These are phyloP conservation scores for Fraxinus latifolia DNA, from an alignment of 305 asterid species.

Conservation along the genomic window DNA sequence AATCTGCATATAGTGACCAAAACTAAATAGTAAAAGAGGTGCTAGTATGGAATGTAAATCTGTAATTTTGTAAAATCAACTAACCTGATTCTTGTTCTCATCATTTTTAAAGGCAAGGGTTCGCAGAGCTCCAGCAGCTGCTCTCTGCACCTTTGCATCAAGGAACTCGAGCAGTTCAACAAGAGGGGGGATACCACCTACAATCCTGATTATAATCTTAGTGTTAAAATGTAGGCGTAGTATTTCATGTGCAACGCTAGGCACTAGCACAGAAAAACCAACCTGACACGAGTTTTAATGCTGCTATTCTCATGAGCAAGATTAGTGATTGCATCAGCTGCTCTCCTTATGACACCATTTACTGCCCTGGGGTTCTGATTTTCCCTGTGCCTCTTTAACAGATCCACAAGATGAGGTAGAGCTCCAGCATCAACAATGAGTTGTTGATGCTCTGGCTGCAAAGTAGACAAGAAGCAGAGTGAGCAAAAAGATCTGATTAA, in stretches of 20 bases:
- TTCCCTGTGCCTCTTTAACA: conserved; percentile 67
- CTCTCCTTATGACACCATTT: conserved; percentile 84
- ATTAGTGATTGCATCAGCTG: conserved; percentile 97
- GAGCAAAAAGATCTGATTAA: not conserved
- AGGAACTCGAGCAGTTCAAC: conserved; percentile 84
- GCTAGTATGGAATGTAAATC: not conserved
- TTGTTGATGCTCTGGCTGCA: conserved; percentile 98
- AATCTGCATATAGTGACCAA: conserved; percentile 50
- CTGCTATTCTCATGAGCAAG: conserved; percentile 96
- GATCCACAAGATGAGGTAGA: conserved; percentile 77
- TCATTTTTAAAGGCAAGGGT: conserved; percentile 95
- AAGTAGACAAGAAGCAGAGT: conserved; percentile 16
- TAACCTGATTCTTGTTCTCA: conserved; percentile 88
- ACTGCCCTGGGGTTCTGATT: conserved; percentile 71
- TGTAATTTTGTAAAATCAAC: conserved; percentile 8
- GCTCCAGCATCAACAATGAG: conserved; percentile 97
- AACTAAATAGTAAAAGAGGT: not conserved
- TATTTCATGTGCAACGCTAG: not conserved
- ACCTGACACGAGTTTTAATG: conserved; percentile 95
- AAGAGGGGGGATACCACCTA: conserved; percentile 97
- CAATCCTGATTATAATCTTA: conserved; percentile 51
- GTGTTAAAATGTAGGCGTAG: conserved; percentile 13
- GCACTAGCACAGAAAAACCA: conserved; percentile 20
- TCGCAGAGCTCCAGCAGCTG: conserved; percentile 92
- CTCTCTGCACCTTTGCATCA: conserved; percentile 96